A percentile compares a stretch with the other conserved stretches of the same genome.
Conservation (phyloP, 176 grass and related monocot species). For the Typha latifolia region DNA sequence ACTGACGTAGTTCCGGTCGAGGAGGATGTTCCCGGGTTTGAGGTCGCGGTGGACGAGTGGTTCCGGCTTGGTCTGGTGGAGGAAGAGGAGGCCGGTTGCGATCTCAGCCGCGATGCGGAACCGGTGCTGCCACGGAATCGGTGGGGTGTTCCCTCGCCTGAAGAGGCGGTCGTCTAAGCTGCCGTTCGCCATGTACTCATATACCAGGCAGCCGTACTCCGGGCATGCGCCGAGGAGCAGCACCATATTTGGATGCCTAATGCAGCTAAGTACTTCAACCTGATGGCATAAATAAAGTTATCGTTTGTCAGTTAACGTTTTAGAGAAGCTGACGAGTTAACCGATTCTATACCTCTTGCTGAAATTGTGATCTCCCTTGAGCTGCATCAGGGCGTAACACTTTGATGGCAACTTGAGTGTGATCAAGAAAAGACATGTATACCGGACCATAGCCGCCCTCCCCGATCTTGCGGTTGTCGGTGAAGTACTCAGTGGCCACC, state of each 20-base stretch:
- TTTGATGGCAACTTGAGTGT: conserved; percentile 85
- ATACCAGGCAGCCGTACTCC: conserved; percentile 84
- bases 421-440: conserved; percentile 71
- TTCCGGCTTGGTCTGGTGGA: conserved; percentile 80
- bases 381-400: conserved; percentile 77
- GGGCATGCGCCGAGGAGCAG: conserved; percentile 88
- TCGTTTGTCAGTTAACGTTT: too few species aligned
- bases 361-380: conserved; percentile 81
- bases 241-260: conserved; percentile 92
- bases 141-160: conserved; percentile 27
- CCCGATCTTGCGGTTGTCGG: conserved; percentile 55
- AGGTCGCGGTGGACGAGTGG: conserved; percentile 91
- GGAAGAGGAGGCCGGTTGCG: conserved; percentile 74
- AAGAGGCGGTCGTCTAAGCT: conserved; percentile 87
- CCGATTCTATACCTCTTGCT: conserved; percentile 61
- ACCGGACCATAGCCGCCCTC: conserved; percentile 95
- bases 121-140: conserved; percentile 67
- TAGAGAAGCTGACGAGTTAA: too few species aligned
- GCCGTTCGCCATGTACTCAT: conserved; percentile 91
- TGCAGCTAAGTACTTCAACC: conserved; percentile 87
- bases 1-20: conserved; percentile 83
- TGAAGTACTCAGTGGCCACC: conserved; percentile 56
- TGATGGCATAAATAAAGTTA: background rate
- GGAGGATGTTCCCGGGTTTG: conserved; percentile 83
- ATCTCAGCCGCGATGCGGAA: conserved; percentile 87